Evolutionary conservation across 169 alveolate species (phyloP).

Genomic region (Plasmodium gonderi): DNA sequence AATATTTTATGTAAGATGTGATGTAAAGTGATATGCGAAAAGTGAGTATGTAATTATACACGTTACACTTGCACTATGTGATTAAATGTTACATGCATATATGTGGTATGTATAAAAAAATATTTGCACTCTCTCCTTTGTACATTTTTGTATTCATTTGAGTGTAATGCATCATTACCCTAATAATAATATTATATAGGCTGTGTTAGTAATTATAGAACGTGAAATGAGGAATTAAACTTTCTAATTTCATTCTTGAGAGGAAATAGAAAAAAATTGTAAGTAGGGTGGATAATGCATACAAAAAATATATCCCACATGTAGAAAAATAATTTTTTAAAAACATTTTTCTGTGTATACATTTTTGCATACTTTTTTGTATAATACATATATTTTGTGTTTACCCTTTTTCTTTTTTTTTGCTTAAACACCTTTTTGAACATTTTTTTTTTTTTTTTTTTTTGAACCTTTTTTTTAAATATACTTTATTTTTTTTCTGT

Average conservation of each 20-base stretch:
- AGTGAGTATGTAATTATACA: neutral
- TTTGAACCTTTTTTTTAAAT: neutral
- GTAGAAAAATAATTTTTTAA: neutral
- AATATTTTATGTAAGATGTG: too few relatives aligned
- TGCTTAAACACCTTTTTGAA: neutral
- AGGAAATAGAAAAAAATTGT: conserved; percentile 18
- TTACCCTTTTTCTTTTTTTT: neutral
- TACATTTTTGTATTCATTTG: conserved; percentile 4
- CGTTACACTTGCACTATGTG: neutral
- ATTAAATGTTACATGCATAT: neutral
- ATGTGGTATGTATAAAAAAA: neutral
- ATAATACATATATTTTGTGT: too few relatives aligned
- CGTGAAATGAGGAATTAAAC: conserved; percentile 34
- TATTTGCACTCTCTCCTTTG: neutral
- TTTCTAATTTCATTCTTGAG: conserved; percentile 16
- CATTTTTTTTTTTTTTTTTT: neutral
- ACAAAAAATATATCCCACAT: neutral
- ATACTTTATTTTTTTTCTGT: neutral
- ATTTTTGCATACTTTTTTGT: neutral
- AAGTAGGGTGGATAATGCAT: neutral
- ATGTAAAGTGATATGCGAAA: too few relatives aligned
- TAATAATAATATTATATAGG: neutral
- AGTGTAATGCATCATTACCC: neutral
- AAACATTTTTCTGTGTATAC: neutral
- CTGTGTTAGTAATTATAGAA: conserved; percentile 20